phyloP scores from a whole-genome alignment of 2,329 filamentous ascomycete genomes.

The Colletotrichum musae region DNA sequence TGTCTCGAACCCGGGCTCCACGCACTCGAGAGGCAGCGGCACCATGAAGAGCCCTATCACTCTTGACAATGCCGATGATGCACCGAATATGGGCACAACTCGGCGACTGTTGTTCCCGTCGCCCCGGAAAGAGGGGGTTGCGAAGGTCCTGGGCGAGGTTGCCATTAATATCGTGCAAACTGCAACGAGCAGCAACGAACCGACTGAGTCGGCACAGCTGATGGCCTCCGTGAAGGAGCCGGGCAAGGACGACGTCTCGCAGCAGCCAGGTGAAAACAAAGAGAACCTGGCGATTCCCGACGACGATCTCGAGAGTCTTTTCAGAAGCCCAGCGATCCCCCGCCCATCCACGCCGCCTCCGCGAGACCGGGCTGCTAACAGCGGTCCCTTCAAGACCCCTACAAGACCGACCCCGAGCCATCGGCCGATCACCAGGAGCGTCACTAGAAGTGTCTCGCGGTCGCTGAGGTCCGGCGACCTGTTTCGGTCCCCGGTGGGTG shows the following conservation, averaged over 20 bases:
- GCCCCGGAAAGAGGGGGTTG: slow-evolving; percentile 75
- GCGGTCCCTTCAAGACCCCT: slow-evolving; percentile 71
- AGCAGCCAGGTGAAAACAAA: slow-evolving; percentile 51
- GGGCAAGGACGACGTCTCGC: slow-evolving; percentile 8
- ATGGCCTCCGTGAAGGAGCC: slow-evolving; percentile 59
- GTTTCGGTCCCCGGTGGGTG: slow-evolving; percentile 59
- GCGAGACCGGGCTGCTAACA: slow-evolving; percentile 60
- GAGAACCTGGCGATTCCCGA: slow-evolving; percentile 66
- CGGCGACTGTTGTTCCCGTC: slow-evolving; percentile 84
- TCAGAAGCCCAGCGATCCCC: slow-evolving; percentile 68
- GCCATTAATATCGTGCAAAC: slow-evolving; percentile 67
- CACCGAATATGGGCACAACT: slow-evolving; percentile 68
- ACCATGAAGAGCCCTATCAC: slow-evolving; percentile 71
- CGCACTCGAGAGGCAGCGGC: slow-evolving; percentile 69
- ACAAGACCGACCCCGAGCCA: slow-evolving; percentile 73
- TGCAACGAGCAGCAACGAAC: slow-evolving; percentile 47
- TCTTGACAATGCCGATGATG: slow-evolving; percentile 63
- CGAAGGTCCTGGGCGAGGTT: slow-evolving; percentile 73
- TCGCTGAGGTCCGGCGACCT: slow-evolving; percentile 66
- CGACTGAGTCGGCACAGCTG: slow-evolving; percentile 51
- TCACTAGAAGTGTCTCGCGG: slow-evolving; percentile 72
- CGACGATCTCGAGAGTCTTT: slow-evolving; percentile 75
- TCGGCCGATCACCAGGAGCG: slow-evolving; percentile 73
- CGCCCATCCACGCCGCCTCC: slow-evolving; percentile 69
- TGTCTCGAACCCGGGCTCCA: slow-evolving; percentile 58